Evolutionary conservation across 768 basidiomycete species (phyloP), one percentile per base, ranked within the genome.

Genomic region (Leccinum truebloodii): DNA sequence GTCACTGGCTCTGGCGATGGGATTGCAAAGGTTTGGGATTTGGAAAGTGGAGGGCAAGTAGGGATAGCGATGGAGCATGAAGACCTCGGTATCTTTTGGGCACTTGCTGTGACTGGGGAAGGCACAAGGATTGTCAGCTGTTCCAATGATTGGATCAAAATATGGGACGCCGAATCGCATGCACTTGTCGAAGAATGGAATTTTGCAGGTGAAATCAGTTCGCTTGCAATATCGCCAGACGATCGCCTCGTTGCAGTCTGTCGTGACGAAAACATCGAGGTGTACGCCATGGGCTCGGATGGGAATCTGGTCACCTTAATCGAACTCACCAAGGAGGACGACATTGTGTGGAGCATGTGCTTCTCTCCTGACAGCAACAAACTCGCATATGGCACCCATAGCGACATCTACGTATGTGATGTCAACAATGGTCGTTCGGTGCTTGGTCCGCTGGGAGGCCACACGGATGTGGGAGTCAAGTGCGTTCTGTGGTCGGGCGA

Each of bases 11-110:
- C 26, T 3, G 1, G 16, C 10, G 39, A 54, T 5, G 28, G 44
- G 6, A 30, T 5, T n/a, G 6, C 48, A 1, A 39, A 7, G 2
- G 4, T 60, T 14, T 65, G 55, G 59, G 20, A 60, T 46, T 13
- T 63, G 14, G 58, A 57, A 37, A 49, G 10, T 18, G 64, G 64
- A 1, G 8, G 24, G 18, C 56, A 62, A 37, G 60, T 50, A 35
- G 61, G 55, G 13, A 18, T 1, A 10, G 6, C 26, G 4, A 60
- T 55, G 58, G 10, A 30, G 14, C 46, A 41, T 41, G 16, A 41
- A 41, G 39, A 16, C 1, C 1, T 6, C 16, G 14, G 4, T 8
- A 0, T 0, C 30, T 32, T 12, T 32, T 12, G 32, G 32, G 12
- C 8, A 1, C 0, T 44, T 44, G 41, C 41, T 44, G 2, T 32